phyloP scores from a whole-genome alignment of 129 eudicot genomes.

The Chrysanthemum lavandulifolium region DNA sequence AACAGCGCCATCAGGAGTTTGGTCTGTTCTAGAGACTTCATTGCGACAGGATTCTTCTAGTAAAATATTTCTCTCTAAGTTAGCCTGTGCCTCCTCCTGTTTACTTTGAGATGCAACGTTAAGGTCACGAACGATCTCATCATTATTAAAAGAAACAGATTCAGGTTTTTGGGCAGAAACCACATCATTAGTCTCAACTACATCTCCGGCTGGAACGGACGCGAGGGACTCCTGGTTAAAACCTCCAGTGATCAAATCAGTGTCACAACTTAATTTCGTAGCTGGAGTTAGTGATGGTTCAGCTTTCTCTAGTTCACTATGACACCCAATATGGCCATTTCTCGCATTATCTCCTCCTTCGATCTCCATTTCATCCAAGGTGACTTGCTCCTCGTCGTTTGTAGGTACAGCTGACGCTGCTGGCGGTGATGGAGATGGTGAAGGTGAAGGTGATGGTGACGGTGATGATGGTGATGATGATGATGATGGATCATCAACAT shows the following conservation, averaged over 20 bases:
- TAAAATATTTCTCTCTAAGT: neutral
- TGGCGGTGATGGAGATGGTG: slow-evolving; percentile 10
- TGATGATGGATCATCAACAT: slow-evolving; percentile 29
- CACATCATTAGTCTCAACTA: slow-evolving; percentile 25
- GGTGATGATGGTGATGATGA: slow-evolving; percentile 19
- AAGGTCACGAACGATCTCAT: slow-evolving; percentile 32
- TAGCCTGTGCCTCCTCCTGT: slow-evolving; percentile 27
- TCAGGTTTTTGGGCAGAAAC: slow-evolving; percentile 27
- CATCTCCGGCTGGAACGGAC: slow-evolving; percentile 14
- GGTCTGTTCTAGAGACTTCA: slow-evolving; percentile 36
- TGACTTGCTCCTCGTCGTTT: slow-evolving; percentile 37
- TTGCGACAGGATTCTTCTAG: slow-evolving; percentile 37
- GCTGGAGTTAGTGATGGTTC: slow-evolving; percentile 30
- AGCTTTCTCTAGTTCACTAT: slow-evolving; percentile 41
- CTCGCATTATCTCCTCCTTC: slow-evolving; percentile 34
- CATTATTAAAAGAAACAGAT: slow-evolving; percentile 27
- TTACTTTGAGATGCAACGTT: slow-evolving; percentile 27
- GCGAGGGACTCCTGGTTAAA: slow-evolving; percentile 10
- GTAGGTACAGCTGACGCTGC: slow-evolving; percentile 20
- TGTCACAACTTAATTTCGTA: slow-evolving; percentile 22
- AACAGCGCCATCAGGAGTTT: slow-evolving; percentile 32
- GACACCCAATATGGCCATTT: slow-evolving; percentile 51
- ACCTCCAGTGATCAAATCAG: slow-evolving; percentile 18
- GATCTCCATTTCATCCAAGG: slow-evolving; percentile 29
- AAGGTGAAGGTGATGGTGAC: slow-evolving; percentile 24